These are phyloP conservation scores for Yamagishiella unicocca DNA, from an alignment of 139 green algal genomes.

Conservation along the genomic window DNA sequence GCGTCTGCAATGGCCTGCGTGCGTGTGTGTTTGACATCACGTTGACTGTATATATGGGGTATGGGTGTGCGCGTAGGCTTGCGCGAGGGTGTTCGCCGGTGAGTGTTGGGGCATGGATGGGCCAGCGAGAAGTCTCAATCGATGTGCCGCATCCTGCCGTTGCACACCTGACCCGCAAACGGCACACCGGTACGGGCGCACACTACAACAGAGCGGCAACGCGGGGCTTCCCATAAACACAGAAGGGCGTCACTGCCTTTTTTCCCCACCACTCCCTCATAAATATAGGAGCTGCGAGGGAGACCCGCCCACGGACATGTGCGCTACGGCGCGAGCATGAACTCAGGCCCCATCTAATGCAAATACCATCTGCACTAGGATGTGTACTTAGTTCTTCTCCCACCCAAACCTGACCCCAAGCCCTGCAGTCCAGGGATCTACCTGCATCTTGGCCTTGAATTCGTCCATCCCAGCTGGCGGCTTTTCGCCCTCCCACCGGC, in stretches of 20 bases:
- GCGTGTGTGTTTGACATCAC: neutral
- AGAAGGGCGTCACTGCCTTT: neutral
- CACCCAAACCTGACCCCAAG: neutral
- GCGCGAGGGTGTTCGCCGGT: too few relatives aligned
- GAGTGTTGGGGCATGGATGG: too few relatives aligned
- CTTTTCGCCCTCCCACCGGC: conserved; percentile 13
- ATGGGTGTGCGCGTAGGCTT: neutral
- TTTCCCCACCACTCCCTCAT: too few relatives aligned
- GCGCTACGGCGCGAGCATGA: too few relatives aligned
- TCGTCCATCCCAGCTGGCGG: neutral
- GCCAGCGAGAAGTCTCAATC: neutral
- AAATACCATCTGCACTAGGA: neutral
- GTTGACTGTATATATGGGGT: neutral
- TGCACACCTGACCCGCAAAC: neutral
- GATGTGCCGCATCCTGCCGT: too few relatives aligned
- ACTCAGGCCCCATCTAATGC: neutral
- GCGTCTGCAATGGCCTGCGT: conserved; percentile 2
- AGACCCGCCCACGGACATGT: too few relatives aligned
- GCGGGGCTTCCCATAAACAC: neutral
- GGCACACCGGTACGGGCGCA: neutral
- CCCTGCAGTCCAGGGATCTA: neutral
- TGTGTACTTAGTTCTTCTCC: neutral
- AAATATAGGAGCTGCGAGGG: too few relatives aligned
- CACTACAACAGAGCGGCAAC: neutral
- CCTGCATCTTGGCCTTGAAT: conserved; percentile 29